A percentile compares a stretch with the other conserved stretches of the same genome.
Evolutionary conservation across 371 early-diverging fungal genomes (phyloP).

Genomic region (Rhizomucor miehei): DNA sequence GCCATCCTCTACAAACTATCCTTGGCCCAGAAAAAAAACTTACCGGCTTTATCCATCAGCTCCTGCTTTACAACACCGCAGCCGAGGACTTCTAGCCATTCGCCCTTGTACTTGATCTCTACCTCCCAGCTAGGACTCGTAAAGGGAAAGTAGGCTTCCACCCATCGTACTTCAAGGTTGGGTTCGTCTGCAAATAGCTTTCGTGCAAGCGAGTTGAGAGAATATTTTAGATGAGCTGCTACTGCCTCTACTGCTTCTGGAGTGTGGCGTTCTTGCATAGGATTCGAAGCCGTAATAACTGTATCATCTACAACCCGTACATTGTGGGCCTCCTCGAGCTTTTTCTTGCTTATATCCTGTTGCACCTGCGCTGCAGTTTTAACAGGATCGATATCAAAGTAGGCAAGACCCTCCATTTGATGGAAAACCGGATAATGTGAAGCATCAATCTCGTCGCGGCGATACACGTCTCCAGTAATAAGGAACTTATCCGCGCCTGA

Average conservation of each 20-base stretch:
- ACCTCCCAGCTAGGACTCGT: constrained; percentile 97
- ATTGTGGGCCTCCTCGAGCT: constrained; percentile 26
- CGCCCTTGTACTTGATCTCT: constrained; percentile 88
- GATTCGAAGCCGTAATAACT: constrained; percentile 52
- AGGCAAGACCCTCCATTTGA: constrained; percentile 92
- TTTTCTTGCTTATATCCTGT: constrained; percentile 12
- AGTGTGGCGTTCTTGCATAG: constrained; percentile 55
- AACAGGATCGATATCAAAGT: constrained; percentile 40
- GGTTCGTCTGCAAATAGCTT: constrained; percentile 64
- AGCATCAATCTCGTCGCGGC: constrained; percentile 96
- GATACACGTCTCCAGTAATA: constrained; percentile 93
- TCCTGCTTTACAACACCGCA: constrained; percentile 90
- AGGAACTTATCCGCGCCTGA: constrained; percentile 61
- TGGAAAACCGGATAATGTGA: constrained; percentile 98
- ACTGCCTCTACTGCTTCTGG: constrained; percentile 53
- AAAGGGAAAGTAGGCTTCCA: constrained; percentile 94
- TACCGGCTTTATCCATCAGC: constrained; percentile 73
- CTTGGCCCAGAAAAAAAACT: no score
- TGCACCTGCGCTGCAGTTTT: constrained; percentile 18
- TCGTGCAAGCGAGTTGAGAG: constrained; percentile 78
- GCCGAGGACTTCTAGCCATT: constrained; percentile 96
- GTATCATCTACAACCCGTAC: constrained; percentile 59
- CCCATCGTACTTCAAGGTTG: constrained; percentile 89
- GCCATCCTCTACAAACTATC: neutral
- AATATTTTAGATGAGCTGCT: constrained; percentile 70